A percentile compares a stretch with the other conserved stretches of the same genome.
Conservation (phyloP, 1,139 yeast genomes). For the Scheffersomyces stambukii region DNA sequence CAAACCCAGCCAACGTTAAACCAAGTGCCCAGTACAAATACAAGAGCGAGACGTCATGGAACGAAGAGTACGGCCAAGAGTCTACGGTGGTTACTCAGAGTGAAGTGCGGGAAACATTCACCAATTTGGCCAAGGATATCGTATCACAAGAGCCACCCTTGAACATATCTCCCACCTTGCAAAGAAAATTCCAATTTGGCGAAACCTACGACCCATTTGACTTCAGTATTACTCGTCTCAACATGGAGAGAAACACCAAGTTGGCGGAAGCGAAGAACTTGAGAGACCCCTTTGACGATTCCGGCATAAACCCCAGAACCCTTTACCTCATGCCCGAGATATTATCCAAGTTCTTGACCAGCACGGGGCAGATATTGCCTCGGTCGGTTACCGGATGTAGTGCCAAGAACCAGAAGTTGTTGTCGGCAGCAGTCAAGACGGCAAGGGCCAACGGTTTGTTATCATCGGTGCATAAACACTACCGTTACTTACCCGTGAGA, state of each 20-base stretch:
- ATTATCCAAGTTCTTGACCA: conserved; percentile 52
- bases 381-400: conserved; percentile 65
- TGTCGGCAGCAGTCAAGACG: conserved; percentile 65
- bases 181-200: conserved; percentile 39
- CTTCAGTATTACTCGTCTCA: conserved; percentile 54
- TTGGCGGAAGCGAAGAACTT: conserved; percentile 11
- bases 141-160: conserved; percentile 20
- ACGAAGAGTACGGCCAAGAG: neutral
- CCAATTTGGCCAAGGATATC: too few species aligned
- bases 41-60: conserved; percentile 17
- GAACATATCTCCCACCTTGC: conserved; percentile 21
- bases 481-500: conserved; percentile 38
- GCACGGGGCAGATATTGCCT: conserved; percentile 66
- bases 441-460: conserved; percentile 67
- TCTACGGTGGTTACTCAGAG: too few species aligned
- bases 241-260: conserved; percentile 26
- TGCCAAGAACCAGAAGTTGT: conserved; percentile 55
- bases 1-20: too few species aligned
- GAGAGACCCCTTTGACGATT: conserved; percentile 43
- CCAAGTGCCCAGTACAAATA: too few species aligned
- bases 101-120: too few species aligned
- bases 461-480: conserved; percentile 58
- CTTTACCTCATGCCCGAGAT: conserved; percentile 64
- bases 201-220: conserved; percentile 71
- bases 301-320: conserved; percentile 60